Percentiles rank a stretch among this genome's conserved stretches.
Conservation (phyloP, 805 yeast species). For the Starmerella lactis-condensi region DNA sequence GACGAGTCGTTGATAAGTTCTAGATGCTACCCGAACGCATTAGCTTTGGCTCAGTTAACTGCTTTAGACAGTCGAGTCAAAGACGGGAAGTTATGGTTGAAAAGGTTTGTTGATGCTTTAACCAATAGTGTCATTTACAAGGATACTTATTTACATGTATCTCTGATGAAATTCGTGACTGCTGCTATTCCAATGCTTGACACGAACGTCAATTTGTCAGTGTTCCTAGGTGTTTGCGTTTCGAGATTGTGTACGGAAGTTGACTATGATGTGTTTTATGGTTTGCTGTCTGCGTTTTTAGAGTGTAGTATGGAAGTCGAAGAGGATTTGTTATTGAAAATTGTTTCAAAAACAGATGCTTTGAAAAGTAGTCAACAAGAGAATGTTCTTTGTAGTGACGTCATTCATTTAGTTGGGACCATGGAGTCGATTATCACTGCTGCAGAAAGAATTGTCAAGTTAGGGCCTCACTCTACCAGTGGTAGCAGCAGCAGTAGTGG, state of each 20-base stretch:
- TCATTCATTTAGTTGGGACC: constrained; percentile 5
- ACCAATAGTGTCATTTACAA: not conserved
- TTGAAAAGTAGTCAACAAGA: constrained; percentile 1
- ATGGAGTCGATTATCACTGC: constrained; percentile 6
- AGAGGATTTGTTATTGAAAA: constrained; percentile 2
- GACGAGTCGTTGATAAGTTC: constrained; percentile 2
- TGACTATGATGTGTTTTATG: constrained; percentile 10
- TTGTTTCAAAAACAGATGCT: constrained; percentile 1
- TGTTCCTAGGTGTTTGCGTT: constrained; percentile 5
- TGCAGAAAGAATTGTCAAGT: constrained; percentile 2
- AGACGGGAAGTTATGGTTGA: constrained; percentile 12
- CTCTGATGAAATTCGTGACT: constrained; percentile 8
- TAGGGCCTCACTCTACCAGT: not conserved
- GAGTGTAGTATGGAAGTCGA: constrained; percentile 5
- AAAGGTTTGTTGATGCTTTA: constrained; percentile 8
- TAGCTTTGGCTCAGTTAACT: constrained; percentile 11
- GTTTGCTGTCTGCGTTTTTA: constrained; percentile 7
- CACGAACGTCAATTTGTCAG: constrained; percentile 1
- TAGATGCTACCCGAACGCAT: constrained; percentile 3
- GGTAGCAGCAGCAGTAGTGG: constrained; percentile 1
- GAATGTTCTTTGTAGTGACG: not conserved
- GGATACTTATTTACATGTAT: constrained; percentile 3
- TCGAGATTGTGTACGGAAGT: constrained; percentile 7
- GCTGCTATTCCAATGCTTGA: constrained; percentile 9
- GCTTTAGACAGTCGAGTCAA: constrained; percentile 7